phyloP scores from a whole-genome alignment of 192 early-diverging fungal species.

The Coemansia sp. region DNA sequence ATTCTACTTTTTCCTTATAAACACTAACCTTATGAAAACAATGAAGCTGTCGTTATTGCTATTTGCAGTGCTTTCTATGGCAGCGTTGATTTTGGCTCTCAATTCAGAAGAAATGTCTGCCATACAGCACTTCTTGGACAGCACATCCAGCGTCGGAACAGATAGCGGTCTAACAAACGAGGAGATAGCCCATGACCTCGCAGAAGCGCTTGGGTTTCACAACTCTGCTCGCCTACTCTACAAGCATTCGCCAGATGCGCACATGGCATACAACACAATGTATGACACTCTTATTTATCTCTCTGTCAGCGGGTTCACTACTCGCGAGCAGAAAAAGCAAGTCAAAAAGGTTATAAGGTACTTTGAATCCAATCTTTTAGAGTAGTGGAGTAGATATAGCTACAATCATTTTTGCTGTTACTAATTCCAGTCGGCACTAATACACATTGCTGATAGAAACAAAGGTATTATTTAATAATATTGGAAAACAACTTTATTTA shows the following conservation, averaged over 20 bases:
- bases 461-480: too few species aligned
- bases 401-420: not conserved
- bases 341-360: conserved; percentile 38
- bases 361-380: conserved; percentile 31
- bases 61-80: not conserved
- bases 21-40: not conserved
- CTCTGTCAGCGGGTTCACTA: conserved; percentile 36
- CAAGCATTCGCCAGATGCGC: conserved; percentile 48
- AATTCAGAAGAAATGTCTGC: conserved; percentile 29
- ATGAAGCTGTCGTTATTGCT: conserved; percentile 9
- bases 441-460: too few species aligned
- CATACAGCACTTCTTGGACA: conserved; percentile 31
- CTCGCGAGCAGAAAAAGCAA: conserved; percentile 29
- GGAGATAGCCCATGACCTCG: conserved; percentile 42
- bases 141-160: conserved; percentile 13
- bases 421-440: too few species aligned
- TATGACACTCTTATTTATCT: conserved; percentile 41
- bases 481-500: too few species aligned
- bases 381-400: not conserved
- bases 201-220: conserved; percentile 27
- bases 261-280: conserved; percentile 36
- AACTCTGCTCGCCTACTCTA: conserved; percentile 43
- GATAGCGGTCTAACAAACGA: conserved; percentile 36
- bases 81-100: conserved; percentile 8
- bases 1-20: not conserved